Percentiles rank a stretch among this genome's conserved stretches.
Evolutionary conservation across 768 basidiomycete species (phyloP).

Genomic region (Sporobolomyces pararoseus): DNA sequence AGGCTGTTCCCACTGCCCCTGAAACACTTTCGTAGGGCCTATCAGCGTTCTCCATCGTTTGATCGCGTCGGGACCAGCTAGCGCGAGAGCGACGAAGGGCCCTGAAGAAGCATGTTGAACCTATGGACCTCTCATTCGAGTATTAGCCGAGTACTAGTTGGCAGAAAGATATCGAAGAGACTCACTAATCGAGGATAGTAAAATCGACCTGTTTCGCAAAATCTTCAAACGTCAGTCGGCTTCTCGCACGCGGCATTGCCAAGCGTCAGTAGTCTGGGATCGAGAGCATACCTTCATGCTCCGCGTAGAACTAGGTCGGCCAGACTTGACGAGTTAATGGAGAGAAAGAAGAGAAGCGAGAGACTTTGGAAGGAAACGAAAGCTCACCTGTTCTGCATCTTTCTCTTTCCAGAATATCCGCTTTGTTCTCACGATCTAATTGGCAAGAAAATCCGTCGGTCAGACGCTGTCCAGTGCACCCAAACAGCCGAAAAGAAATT

Average conservation of each 20-base stretch:
- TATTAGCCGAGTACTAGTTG: background rate
- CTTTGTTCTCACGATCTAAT: conserved; percentile 42
- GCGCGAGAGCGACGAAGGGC: conserved; percentile 42
- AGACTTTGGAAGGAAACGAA: background rate
- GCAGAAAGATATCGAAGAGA: background rate
- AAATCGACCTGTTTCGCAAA: conserved; percentile 38
- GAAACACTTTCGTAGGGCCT: conserved; percentile 44
- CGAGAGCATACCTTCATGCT: conserved; percentile 38
- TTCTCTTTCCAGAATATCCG: conserved; percentile 36
- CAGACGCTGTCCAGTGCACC: too few species aligned
- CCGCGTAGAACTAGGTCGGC: conserved; percentile 42
- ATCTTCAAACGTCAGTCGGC: too few species aligned
- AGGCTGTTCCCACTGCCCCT: conserved; percentile 39
- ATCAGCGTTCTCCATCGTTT: conserved; percentile 39
- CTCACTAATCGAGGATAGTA: conserved; percentile 44
- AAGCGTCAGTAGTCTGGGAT: too few species aligned
- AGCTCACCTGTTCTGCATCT: conserved; percentile 40
- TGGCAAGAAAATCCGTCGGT: background rate
- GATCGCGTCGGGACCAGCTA: conserved; percentile 40
- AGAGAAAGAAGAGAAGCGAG: background rate
- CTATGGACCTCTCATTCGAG: too few species aligned
- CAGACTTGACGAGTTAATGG: background rate
- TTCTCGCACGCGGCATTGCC: background rate
- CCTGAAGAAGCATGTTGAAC: conserved; percentile 41
- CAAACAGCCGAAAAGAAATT: background rate